These are phyloP conservation scores for Pezicula radicicola DNA, from an alignment of 2,329 filamentous ascomycete species.

Conservation along the genomic window DNA sequence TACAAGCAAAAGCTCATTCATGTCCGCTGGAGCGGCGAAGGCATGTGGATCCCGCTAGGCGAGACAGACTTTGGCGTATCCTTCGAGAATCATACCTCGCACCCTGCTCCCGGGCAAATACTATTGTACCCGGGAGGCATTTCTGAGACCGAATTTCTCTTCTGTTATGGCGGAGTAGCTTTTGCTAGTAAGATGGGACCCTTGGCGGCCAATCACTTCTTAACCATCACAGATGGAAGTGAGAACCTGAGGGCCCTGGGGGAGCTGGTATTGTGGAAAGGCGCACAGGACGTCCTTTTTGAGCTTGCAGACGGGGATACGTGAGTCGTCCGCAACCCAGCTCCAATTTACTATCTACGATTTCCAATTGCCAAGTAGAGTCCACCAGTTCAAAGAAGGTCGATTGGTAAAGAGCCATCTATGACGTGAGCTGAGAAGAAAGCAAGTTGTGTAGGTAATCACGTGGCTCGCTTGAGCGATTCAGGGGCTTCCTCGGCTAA, in stretches of 20 bases:
- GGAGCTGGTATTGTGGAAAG: constrained; percentile 21
- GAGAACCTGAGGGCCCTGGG: constrained; percentile 19
- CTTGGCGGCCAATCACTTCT: constrained; percentile 23
- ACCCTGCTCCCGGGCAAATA: constrained; percentile 20
- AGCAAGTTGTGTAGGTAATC: no score
- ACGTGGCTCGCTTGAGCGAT: no score
- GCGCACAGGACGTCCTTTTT: constrained; percentile 21
- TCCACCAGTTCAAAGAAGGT: background rate
- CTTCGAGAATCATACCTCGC: constrained; percentile 21
- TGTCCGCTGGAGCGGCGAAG: constrained; percentile 25
- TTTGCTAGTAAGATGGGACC: constrained; percentile 24
- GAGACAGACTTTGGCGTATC: constrained; percentile 18
- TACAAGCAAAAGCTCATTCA: constrained; percentile 24
- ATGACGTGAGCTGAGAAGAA: no score
- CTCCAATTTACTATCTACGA: background rate
- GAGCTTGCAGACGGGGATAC: constrained; percentile 15
- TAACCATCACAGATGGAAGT: constrained; percentile 20
- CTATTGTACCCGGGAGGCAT: constrained; percentile 21
- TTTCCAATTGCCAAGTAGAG: background rate
- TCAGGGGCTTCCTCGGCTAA: no score
- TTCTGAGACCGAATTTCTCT: constrained; percentile 21
- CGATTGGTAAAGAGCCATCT: background rate
- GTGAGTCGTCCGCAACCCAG: background rate
- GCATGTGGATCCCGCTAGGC: constrained; percentile 23
- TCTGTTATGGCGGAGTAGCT: constrained; percentile 19